phyloP scores from a whole-genome alignment of 2,329 filamentous ascomycete species.

The Paracamarosporium sp. region DNA sequence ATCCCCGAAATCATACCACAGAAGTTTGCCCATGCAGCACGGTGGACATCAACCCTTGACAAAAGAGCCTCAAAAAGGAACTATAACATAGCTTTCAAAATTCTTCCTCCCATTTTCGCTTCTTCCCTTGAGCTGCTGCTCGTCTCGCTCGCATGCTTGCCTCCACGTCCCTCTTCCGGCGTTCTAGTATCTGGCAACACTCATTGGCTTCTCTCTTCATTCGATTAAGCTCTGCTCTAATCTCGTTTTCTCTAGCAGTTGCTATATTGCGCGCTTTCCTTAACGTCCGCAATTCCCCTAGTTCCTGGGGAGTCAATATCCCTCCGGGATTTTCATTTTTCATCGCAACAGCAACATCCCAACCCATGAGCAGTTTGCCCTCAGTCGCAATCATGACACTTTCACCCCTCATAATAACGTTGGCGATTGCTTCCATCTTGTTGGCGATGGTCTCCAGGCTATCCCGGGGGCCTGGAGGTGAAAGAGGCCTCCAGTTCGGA shows the following conservation, averaged over 20 bases:
- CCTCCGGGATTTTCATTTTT: neutral
- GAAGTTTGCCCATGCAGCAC: no score
- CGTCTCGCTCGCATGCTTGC: no score
- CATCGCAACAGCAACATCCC: neutral
- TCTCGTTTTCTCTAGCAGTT: neutral
- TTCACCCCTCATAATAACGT: neutral
- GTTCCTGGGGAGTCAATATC: neutral
- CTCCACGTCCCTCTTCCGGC: neutral
- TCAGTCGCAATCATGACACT: neutral
- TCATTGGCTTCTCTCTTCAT: neutral
- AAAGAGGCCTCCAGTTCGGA: neutral
- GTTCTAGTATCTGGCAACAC: neutral
- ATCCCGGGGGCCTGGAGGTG: neutral
- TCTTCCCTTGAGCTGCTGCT: no score
- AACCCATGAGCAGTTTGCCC: neutral
- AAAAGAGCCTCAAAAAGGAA: no score
- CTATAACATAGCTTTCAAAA: no score
- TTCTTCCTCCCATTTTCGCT: no score
- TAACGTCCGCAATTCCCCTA: neutral
- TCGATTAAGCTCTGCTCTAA: neutral
- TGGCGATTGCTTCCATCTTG: neutral
- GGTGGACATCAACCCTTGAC: no score
- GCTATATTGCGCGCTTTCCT: neutral
- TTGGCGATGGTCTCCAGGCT: neutral
- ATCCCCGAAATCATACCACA: no score